Evolutionary conservation across 2,329 filamentous ascomycete genomes (phyloP).

Genomic region (Dryadomyces quercus-mongolicae): DNA sequence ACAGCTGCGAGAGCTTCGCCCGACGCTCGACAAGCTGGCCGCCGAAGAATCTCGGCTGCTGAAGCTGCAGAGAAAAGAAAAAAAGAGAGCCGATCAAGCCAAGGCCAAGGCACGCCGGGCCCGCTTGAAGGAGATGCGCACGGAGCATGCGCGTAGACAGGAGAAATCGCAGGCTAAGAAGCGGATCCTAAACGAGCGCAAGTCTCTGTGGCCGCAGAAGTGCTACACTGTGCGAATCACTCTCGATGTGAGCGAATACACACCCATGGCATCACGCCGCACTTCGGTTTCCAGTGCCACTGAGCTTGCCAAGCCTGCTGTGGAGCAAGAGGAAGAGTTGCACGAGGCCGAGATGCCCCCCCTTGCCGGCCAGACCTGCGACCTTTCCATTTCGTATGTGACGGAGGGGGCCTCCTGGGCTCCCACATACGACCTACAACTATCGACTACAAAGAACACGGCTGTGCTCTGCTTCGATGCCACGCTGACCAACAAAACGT

Average conservation of each 20-base stretch:
- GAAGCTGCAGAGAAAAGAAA: slow-evolving; percentile 13
- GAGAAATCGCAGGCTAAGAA: slow-evolving; percentile 24
- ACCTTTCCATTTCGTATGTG: slow-evolving; percentile 46
- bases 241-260: slow-evolving; percentile 31
- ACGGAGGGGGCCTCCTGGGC: slow-evolving; percentile 46
- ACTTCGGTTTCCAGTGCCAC: slow-evolving; percentile 38
- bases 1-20: slow-evolving; percentile 20
- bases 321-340: slow-evolving; percentile 20
- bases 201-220: slow-evolving; percentile 36
- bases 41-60: slow-evolving; percentile 21
- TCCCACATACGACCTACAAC: slow-evolving; percentile 48
- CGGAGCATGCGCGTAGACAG: slow-evolving; percentile 18
- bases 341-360: slow-evolving; percentile 12
- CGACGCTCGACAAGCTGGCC: slow-evolving; percentile 19
- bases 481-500: slow-evolving; percentile 47
- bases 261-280: slow-evolving; percentile 34
- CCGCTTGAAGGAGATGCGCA: slow-evolving; percentile 22
- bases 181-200: slow-evolving; percentile 29
- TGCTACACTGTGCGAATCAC: slow-evolving; percentile 37
- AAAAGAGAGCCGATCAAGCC: slow-evolving; percentile 17
- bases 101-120: slow-evolving; percentile 23
- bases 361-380: slow-evolving; percentile 19
- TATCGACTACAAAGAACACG: slow-evolving; percentile 42
- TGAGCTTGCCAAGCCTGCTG: slow-evolving; percentile 38
- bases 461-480: slow-evolving; percentile 49